phyloP scores from a whole-genome alignment of 2,329 filamentous ascomycete species.

The Sclerotiophoma versabilis region DNA sequence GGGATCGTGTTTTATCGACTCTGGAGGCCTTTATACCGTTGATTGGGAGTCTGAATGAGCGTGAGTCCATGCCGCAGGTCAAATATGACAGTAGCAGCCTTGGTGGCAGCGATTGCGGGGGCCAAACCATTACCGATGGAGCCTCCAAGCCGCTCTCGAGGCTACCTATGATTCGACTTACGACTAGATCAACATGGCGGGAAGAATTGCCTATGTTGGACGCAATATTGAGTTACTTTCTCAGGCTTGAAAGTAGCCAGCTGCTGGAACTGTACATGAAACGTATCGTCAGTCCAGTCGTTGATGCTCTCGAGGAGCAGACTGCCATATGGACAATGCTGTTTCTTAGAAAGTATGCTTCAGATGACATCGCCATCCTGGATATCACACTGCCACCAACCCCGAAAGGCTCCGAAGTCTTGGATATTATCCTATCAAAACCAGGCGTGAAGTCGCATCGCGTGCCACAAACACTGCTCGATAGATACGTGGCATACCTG shows the following conservation, averaged over 20 bases:
- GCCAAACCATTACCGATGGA: neutral
- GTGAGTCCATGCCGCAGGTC: slow-evolving; percentile 31
- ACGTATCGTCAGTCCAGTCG: slow-evolving; percentile 32
- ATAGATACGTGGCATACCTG: slow-evolving; percentile 31
- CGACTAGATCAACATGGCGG: neutral
- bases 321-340: slow-evolving; percentile 29
- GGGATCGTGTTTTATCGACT: slow-evolving; percentile 27
- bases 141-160: too few species aligned
- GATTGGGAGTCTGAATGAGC: slow-evolving; percentile 47
- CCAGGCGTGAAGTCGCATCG: neutral
- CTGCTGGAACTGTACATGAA: slow-evolving; percentile 15
- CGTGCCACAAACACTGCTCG: slow-evolving; percentile 30
- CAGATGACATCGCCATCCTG: slow-evolving; percentile 4
- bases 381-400: slow-evolving; percentile 20
- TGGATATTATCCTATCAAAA: slow-evolving; percentile 8
- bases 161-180: slow-evolving; percentile 18
- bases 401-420: slow-evolving; percentile 17
- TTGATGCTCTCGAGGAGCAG: slow-evolving; percentile 24
- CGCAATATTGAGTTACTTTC: slow-evolving; percentile 1
- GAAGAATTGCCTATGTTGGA: slow-evolving; percentile 18
- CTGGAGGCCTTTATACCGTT: slow-evolving; percentile 43
- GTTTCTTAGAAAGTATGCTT: slow-evolving; percentile 35
- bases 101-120: slow-evolving; percentile 42
- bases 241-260: neutral
- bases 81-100: slow-evolving; percentile 16